Percentiles rank a stretch among this genome's conserved stretches.
Evolutionary conservation across 768 basidiomycete species (phyloP).

Genomic region (Mycena kentingensis): DNA sequence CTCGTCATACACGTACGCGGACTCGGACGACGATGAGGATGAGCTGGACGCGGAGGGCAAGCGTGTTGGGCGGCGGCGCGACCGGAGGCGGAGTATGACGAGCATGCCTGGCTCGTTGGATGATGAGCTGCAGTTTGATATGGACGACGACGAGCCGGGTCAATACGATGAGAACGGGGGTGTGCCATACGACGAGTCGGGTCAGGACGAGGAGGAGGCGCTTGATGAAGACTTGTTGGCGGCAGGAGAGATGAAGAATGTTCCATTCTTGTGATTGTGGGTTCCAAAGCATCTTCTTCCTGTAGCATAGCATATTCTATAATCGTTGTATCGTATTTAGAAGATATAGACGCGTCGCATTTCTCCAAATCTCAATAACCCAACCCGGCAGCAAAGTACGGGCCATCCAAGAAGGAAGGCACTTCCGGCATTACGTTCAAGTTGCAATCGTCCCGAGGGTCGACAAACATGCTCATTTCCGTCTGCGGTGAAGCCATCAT

Average conservation of each 20-base stretch:
- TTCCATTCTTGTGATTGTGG: constrained; percentile 56
- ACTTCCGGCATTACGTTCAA: background rate
- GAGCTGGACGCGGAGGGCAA: constrained; percentile 43
- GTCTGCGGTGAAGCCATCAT: background rate
- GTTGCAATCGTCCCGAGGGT: too few relatives aligned
- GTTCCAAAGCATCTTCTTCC: constrained; percentile 1
- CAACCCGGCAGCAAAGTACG: background rate
- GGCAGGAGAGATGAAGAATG: constrained; percentile 81
- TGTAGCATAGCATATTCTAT: too few relatives aligned
- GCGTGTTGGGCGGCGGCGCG: constrained; percentile 34
- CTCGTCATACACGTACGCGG: constrained; percentile 49
- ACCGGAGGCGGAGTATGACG: constrained; percentile 64
- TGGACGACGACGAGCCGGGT: constrained; percentile 52
- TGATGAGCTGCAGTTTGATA: constrained; percentile 52
- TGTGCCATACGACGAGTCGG: constrained; percentile 36
- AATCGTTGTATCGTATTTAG: too few relatives aligned
- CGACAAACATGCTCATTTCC: too few relatives aligned
- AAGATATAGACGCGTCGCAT: too few relatives aligned
- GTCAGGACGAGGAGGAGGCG: constrained; percentile 67
- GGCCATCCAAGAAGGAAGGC: background rate
- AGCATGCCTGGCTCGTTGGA: constrained; percentile 89
- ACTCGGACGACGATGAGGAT: constrained; percentile 57
- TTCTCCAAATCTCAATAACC: background rate
- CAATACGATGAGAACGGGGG: constrained; percentile 35
- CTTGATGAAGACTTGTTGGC: constrained; percentile 82